Conservation (phyloP, 345 rosid genomes). For the Firmiana major region DNA sequence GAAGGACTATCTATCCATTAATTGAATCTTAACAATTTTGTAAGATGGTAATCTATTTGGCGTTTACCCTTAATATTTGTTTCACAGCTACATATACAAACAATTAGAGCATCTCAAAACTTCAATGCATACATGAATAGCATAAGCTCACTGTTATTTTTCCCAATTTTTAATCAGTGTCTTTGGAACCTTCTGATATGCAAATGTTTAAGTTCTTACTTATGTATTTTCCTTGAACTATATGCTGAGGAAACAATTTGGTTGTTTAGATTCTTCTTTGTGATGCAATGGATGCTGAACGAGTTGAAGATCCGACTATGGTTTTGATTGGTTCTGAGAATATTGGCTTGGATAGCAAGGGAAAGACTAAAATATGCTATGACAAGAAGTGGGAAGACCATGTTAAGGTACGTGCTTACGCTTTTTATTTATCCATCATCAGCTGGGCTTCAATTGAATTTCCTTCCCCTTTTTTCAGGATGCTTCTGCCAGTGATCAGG, state of each 20-base stretch:
- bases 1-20: not conserved
- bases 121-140: not conserved
- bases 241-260: conserved; percentile 6
- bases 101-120: not conserved
- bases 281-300: conserved; percentile 30
- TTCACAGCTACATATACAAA: not conserved
- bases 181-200: not conserved
- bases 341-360: conserved; percentile 26
- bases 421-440: conserved; percentile 2
- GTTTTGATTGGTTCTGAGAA: conserved; percentile 20
- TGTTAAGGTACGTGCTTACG: conserved; percentile 17
- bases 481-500: conserved; percentile 28
- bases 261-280: conserved; percentile 24
- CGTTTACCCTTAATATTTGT: not conserved
- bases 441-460: not conserved
- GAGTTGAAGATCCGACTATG: conserved; percentile 17
- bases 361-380: conserved; percentile 32
- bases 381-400: conserved; percentile 16
- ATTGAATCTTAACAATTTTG: not conserved
- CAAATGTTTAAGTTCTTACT: not conserved
- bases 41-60: not conserved
- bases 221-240: not conserved
- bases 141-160: not conserved
- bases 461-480: conserved; percentile 28
- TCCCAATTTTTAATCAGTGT: not conserved